These are phyloP conservation scores for Botrytis galanthina DNA, from an alignment of 2,329 filamentous ascomycete genomes.

Conservation along the genomic window DNA sequence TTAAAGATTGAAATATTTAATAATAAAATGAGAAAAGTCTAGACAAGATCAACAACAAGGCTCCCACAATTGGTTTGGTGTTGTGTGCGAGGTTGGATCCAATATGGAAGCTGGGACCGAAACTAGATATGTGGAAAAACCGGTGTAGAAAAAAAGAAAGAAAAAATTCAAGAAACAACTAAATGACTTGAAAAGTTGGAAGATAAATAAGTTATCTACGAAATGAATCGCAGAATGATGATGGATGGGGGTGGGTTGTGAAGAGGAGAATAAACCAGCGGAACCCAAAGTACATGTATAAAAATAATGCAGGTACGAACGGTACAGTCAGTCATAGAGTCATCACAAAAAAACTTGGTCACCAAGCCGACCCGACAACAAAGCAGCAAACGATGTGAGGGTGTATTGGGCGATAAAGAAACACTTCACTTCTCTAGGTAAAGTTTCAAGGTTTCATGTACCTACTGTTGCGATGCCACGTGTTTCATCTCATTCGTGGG, in stretches of 20 bases:
- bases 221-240: conserved; percentile 5
- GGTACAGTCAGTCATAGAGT: neutral
- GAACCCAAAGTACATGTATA: conserved; percentile 9
- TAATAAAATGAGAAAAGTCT: neutral
- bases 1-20: neutral
- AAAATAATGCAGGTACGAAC: conserved; percentile 21
- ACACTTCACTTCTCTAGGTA: conserved; percentile 17
- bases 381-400: conserved; percentile 9
- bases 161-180: conserved; percentile 15
- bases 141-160: neutral
- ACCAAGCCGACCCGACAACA: conserved; percentile 15
- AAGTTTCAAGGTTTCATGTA: conserved; percentile 4
- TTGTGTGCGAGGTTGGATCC: neutral
- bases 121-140: conserved; percentile 1
- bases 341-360: neutral
- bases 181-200: conserved; percentile 13
- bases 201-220: conserved; percentile 1
- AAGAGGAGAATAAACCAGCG: conserved; percentile 4
- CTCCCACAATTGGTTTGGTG: neutral
- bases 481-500: conserved; percentile 19
- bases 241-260: conserved; percentile 7
- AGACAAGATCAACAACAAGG: neutral
- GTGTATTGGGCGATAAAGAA: conserved; percentile 21
- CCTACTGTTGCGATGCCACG: conserved; percentile 18
- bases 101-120: neutral